phyloP scores from a whole-genome alignment of 768 basidiomycete species.

The Terana coerulea region DNA sequence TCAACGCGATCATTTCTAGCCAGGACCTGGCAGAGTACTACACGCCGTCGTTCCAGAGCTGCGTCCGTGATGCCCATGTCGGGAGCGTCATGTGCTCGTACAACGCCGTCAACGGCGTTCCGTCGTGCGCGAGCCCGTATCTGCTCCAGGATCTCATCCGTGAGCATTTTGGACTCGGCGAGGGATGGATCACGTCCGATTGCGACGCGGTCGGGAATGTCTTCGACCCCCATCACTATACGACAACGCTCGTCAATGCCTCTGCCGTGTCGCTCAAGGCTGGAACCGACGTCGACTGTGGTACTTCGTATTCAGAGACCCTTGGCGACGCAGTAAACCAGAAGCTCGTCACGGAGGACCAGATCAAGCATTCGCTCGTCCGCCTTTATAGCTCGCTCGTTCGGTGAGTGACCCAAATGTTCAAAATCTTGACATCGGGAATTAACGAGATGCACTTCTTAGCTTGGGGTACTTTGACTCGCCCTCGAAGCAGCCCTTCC shows the following conservation, averaged over 20 bases:
- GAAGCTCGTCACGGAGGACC: conserved; percentile 40
- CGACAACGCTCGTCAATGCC: conserved; percentile 40
- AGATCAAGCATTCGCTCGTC: conserved; percentile 40
- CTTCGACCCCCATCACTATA: conserved; percentile 47
- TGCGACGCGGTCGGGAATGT: conserved; percentile 54
- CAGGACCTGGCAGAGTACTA: conserved; percentile 59
- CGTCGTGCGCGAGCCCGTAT: conserved; percentile 50
- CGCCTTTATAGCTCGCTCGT: conserved; percentile 52
- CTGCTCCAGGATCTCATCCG: conserved; percentile 49
- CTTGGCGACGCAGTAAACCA: conserved; percentile 47
- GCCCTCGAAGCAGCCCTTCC: conserved; percentile 44
- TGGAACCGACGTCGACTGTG: conserved; percentile 42
- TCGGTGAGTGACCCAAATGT: conserved; percentile 32
- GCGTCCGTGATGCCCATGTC: conserved; percentile 59
- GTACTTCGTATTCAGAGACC: conserved; percentile 40
- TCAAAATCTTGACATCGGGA: no score
- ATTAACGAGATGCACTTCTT: no score
- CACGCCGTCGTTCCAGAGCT: conserved; percentile 51
- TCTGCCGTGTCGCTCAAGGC: conserved; percentile 48
- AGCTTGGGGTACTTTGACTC: conserved; percentile 60
- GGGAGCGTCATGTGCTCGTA: conserved; percentile 63
- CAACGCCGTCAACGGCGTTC: conserved; percentile 58
- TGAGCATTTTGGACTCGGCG: conserved; percentile 49
- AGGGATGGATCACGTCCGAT: conserved; percentile 54
- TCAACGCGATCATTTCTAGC: conserved; percentile 48